Evolutionary conservation across 176 grass and related monocot species (phyloP).

Genomic region (Themeda triandra): DNA sequence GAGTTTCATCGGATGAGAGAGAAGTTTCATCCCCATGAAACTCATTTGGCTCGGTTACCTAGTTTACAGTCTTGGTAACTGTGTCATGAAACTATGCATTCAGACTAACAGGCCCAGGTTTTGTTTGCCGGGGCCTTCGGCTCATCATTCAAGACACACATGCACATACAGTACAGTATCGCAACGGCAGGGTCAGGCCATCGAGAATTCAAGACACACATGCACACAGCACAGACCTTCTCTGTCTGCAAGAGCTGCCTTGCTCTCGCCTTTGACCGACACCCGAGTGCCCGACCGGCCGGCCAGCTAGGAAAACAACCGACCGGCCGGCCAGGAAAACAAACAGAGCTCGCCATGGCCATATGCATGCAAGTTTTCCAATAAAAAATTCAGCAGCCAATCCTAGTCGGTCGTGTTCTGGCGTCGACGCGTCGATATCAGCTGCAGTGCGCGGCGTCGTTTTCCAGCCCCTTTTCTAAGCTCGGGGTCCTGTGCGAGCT

Average conservation of each 20-base stretch:
- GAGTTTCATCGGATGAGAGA: too few species aligned
- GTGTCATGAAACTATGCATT: too few species aligned
- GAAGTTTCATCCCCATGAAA: too few species aligned
- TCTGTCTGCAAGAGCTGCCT: slow-evolving; percentile 34
- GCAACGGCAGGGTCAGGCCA: slow-evolving; percentile 36
- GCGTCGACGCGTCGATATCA: not conserved
- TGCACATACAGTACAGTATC: too few species aligned
- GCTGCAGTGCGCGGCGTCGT: not conserved
- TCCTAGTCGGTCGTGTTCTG: not conserved
- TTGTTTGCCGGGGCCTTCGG: too few species aligned
- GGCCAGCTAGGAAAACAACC: too few species aligned
- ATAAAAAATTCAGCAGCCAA: too few species aligned
- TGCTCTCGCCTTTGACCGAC: slow-evolving; percentile 33
- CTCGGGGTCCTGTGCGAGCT: not conserved
- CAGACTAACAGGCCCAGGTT: too few species aligned
- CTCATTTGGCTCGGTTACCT: too few species aligned
- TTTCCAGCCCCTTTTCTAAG: not conserved
- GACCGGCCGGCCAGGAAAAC: not conserved
- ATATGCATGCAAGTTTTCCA: not conserved
- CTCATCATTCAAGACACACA: too few species aligned
- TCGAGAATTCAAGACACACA: slow-evolving; percentile 22
- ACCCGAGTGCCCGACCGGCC: not conserved
- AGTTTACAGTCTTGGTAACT: too few species aligned
- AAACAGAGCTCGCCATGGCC: not conserved
- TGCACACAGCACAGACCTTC: slow-evolving; percentile 22